Conservation (phyloP, 2,329 filamentous ascomycete genomes). For the Penicillium italicum region DNA sequence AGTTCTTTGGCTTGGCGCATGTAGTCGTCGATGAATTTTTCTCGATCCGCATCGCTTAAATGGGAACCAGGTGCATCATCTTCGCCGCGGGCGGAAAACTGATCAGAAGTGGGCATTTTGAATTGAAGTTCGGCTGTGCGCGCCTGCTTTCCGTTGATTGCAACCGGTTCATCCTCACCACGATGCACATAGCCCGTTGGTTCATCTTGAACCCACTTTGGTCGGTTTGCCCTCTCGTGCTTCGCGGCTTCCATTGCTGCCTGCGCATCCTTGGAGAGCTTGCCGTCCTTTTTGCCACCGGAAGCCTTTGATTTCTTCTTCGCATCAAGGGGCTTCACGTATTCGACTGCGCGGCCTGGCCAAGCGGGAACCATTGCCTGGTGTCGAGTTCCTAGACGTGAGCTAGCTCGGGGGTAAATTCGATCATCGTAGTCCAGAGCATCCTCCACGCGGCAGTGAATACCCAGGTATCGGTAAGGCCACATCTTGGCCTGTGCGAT, state of each 20-base stretch:
- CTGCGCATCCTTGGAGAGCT: conserved; percentile 69
- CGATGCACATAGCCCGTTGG: conserved; percentile 79
- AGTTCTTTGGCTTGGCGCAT: conserved; percentile 66
- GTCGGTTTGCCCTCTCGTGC: conserved; percentile 71
- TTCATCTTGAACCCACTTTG: conserved; percentile 91
- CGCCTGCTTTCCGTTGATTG: conserved; percentile 62
- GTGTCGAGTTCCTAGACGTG: conserved; percentile 82
- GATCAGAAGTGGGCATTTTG: conserved; percentile 62
- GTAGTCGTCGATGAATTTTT: conserved; percentile 68
- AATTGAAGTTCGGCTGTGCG: conserved; percentile 75
- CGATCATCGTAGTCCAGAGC: conserved; percentile 95
- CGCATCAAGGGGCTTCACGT: conserved; percentile 81
- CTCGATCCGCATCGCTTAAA: conserved; percentile 40
- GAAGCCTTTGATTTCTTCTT: conserved; percentile 70
- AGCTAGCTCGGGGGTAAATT: conserved; percentile 93
- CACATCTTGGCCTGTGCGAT: conserved; percentile 90
- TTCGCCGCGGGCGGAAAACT: conserved; percentile 46
- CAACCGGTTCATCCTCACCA: conserved; percentile 69
- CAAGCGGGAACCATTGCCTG: conserved; percentile 83
- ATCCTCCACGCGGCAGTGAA: conserved; percentile 93
- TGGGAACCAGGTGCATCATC: conserved; percentile 39
- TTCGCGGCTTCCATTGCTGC: conserved; percentile 80
- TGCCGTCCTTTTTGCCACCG: conserved; percentile 69
- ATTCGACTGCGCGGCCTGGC: conserved; percentile 82
- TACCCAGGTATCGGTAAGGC: conserved; percentile 93